Percentiles rank a stretch among this genome's conserved stretches.
These are phyloP conservation scores for Irpex lacteus DNA, from an alignment of 1,284 basidiomycete genomes.

Conservation along the genomic window DNA sequence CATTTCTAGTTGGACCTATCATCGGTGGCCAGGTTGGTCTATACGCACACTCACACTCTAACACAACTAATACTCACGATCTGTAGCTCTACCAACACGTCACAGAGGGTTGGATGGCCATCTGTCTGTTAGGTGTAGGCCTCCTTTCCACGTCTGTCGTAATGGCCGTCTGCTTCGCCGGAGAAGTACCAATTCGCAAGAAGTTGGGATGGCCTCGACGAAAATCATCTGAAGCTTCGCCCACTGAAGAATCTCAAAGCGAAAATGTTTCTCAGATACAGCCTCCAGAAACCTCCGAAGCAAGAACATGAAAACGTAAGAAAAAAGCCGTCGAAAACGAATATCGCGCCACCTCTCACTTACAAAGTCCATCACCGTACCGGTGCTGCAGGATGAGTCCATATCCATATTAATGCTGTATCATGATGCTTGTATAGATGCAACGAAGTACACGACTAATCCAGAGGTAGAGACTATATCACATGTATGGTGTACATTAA, in stretches of 20 bases:
- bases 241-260: background rate
- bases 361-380: background rate
- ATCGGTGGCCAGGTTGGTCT: slow-evolving; percentile 59
- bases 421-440: background rate
- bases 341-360: no score
- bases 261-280: background rate
- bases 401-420: background rate
- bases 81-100: slow-evolving; percentile 55
- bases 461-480: background rate
- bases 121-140: slow-evolving; percentile 46
- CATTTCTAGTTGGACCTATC: slow-evolving; percentile 56
- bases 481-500: background rate
- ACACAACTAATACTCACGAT: slow-evolving; percentile 2
- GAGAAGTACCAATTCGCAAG: slow-evolving; percentile 40
- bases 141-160: slow-evolving; percentile 38
- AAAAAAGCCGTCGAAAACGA: background rate
- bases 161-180: slow-evolving; percentile 44
- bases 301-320: background rate
- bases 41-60: background rate
- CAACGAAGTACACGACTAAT: background rate
- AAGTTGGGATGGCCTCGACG: slow-evolving; percentile 1
- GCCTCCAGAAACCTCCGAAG: background rate
- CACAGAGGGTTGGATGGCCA: slow-evolving; percentile 51
- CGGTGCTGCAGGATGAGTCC: background rate
- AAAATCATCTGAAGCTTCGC: background rate